Evolutionary conservation across 2,329 filamentous ascomycete genomes (phyloP), one percentile per base, ranked within the genome.

Genomic region (Lachnellula suecica): DNA sequence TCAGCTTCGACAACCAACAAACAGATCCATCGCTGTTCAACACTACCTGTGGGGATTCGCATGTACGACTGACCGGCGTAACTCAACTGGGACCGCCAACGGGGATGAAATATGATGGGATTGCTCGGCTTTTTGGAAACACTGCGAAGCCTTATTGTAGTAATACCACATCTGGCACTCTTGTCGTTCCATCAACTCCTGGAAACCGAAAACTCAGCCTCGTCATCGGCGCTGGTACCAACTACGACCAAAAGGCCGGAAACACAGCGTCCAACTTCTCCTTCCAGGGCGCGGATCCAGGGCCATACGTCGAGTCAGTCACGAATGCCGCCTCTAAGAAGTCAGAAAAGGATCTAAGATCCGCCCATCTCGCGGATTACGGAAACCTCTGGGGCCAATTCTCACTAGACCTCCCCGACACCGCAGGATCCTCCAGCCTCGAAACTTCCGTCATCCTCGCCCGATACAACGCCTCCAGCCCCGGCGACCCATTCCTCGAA

Each of bases 401-500:
- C 59, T 60, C 60, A 0, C 63, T 81, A 2, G 61, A 69, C 1
- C 68, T 81, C 0, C 76, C 77, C 0, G 77, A 81, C 45, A 62
- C 70, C 0, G 59, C 68, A 4, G 60, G 62, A 10, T 79, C 78
- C 0, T 63, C 68, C 2, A 59, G 59, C 0, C 57, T 68, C 7
- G 73, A 77, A 47, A 77, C 73, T n/a, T 61, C 66, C 4, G 47
- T 61, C 11, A 52, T 74, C 2, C 62, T 75, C 24, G 47, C 62
- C 4, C 58, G 58, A 15, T 72, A 73, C 31, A 59, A 65, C 31
- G 59, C 60, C 11, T 61, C 64, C 4, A 59, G 53, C n/a, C 40
- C 59, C 0, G 72, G 75, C 2, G 75, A 83, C 49, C 78, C 79
- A 0, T 82, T 73, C 34, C 64, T 84, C 2, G 78, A 82, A 46